Evolutionary conservation across 345 rosid species (phyloP), one percentile per base, ranked within the genome.

Genomic region (Rubroshorea leprosula): DNA sequence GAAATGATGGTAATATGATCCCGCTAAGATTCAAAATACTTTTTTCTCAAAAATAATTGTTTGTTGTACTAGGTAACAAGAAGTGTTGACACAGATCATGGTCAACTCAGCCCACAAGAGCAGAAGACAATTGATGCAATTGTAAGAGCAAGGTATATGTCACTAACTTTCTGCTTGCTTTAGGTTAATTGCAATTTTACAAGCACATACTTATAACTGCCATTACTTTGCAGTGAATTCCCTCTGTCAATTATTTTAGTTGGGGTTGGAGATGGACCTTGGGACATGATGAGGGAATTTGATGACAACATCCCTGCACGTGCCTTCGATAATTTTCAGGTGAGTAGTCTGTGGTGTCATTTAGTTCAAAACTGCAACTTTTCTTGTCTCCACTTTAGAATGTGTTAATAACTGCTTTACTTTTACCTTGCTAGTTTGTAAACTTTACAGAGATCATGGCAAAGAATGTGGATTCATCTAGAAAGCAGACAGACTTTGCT

Each of bases 251-350:
- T 91, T 56, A 73, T 88, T 62, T 68, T 91, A 41, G 98, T 91
- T 7, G 96, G 98, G 38, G 98, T 91, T 38, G 98, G 98, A 51
- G 98, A 91, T 38, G 98, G 96, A 1, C 96, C 98, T 5, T 91
- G 98, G 96, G 95, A 91, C 60, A 71, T 90, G 64, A 91, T 91
- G 96, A 85, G 74, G 73, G 86, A 91, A 68, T 91, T 91, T 49
- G 95, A 91, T 72, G 98, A 91, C 62, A 88, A 88, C 77, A 91
- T 91, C 64, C 96, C 98, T 31, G 71, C 86, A 58, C 85, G 95
- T 21, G 85, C 80, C 55, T 91, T 85, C 10, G 95, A 91, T 65
- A 91, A 91, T 55, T 91, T 91, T 72, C 96, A 90, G 80, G 93
- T 83, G 60, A 51, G 35, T 26, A 17, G 26, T 6, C 6, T n/a